These are phyloP conservation scores for Annulohypoxylon stygium DNA, from an alignment of 495 filamentous ascomycete genomes.

Conservation along the genomic window DNA sequence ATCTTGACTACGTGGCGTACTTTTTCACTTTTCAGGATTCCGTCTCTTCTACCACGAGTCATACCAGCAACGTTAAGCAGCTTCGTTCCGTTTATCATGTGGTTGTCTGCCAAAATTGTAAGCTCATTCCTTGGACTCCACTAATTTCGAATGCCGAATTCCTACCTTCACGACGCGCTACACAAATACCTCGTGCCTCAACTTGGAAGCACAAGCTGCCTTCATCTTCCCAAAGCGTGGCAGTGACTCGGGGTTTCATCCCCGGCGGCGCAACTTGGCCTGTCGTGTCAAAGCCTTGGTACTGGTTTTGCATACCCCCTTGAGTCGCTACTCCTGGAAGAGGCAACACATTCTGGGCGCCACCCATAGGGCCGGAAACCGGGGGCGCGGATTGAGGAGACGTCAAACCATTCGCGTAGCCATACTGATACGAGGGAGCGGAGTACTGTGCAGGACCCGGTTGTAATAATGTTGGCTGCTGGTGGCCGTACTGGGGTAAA, in stretches of 20 bases:
- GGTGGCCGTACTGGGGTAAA: slow-evolving; percentile 79
- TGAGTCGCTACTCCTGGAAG: slow-evolving; percentile 71
- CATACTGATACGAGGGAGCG: slow-evolving; percentile 76
- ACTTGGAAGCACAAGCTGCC: slow-evolving; percentile 98
- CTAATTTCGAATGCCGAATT: slow-evolving; percentile 40
- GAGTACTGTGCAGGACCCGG: slow-evolving; percentile 79
- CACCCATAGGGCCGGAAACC: slow-evolving; percentile 76
- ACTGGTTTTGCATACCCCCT: slow-evolving; percentile 64
- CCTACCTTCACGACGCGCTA: slow-evolving; percentile 93
- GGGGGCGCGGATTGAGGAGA: slow-evolving; percentile 79
- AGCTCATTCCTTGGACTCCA: slow-evolving; percentile 27
- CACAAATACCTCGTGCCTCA: slow-evolving; percentile 95
- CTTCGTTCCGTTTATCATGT: slow-evolving; percentile 99
- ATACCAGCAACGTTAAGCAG: slow-evolving; percentile 97
- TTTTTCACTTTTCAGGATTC: slow-evolving; percentile 98
- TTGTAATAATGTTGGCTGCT: slow-evolving; percentile 84
- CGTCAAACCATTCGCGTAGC: slow-evolving; percentile 78
- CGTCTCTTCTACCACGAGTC: slow-evolving; percentile 95
- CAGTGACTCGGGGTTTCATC: slow-evolving; percentile 97
- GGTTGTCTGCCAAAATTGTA: slow-evolving; percentile 77
- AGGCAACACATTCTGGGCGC: slow-evolving; percentile 71
- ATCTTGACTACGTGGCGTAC: slow-evolving; percentile 98
- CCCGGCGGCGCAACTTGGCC: slow-evolving; percentile 96
- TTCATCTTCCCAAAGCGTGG: slow-evolving; percentile 98
- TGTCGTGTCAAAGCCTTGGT: slow-evolving; percentile 82